Base-by-base conservation (phyloP, 139 green algal species). In the Zygnema circumcarinatum region DNA sequence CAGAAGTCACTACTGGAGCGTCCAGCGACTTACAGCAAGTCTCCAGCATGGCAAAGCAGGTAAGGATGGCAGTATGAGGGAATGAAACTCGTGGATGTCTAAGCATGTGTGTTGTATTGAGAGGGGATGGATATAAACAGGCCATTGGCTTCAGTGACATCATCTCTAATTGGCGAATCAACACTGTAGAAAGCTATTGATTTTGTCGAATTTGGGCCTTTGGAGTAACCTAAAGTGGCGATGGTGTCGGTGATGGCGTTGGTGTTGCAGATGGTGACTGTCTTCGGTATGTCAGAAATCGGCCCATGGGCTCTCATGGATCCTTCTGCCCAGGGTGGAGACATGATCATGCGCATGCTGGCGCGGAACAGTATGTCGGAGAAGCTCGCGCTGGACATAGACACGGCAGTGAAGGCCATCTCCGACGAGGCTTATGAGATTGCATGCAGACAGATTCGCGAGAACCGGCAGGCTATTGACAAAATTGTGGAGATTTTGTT, bases 291-390 rank as follows among this genome's bases (percentile, higher is more conserved):
- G 95, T 96, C 91, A 40, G 95, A 99, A 90, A 98, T 99, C 76
- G 97, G 97, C 53, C 97, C 96, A 22, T 99, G 96, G 95, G 94
- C 85, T 21, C 92, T 99, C 85, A 92, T 97, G 93, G 97, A 99
- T 93, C 95, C 94, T 33, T 93, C 74, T 3, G 93, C 94, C 0
- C 92, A 95, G 88, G 92, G 94, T 81, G 94, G 94, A 3, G 96
- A 99, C 90, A 96, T 99, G 92, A 96, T 99, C 91, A 99, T 99
- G 97, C 93, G 97, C 85, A 99, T 99, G 97, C 98, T 99, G 96
- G 95, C 96, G 2, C 92, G 95, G 76, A 99, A 99, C 95, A 94
- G 85, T 83, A 98, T 98, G 94, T 95, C 88, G 74, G 97, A 99
- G 95, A 96, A 95, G 88, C 94, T 99, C 89, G 96, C 98, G 90